Conservation (phyloP, 208 protist species). For the Leishmania mexicana region DNA sequence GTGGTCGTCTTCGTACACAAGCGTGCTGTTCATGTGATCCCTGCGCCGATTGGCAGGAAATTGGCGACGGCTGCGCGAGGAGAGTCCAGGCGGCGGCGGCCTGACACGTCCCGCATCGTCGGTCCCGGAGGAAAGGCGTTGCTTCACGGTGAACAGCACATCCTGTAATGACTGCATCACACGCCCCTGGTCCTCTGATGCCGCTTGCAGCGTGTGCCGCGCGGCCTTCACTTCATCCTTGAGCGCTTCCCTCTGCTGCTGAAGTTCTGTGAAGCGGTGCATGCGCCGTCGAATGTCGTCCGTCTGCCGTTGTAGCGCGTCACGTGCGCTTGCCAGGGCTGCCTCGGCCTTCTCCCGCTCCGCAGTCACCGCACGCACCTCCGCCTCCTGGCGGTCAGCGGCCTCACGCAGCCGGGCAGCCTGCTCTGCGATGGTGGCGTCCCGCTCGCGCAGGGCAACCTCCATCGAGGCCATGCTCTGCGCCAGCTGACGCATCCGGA, state of each 20-base stretch:
- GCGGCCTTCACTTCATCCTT: slow-evolving; percentile 14
- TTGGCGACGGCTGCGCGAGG: background rate
- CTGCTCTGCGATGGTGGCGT: slow-evolving; percentile 29
- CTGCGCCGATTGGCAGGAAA: background rate
- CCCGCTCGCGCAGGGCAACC: slow-evolving; percentile 22
- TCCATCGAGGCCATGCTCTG: slow-evolving; percentile 38
- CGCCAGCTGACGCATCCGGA: slow-evolving; percentile 27
- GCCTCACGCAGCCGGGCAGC: slow-evolving; percentile 21
- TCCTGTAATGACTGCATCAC: slow-evolving; percentile 16
- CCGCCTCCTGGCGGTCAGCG: slow-evolving; percentile 5
- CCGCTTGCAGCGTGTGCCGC: slow-evolving; percentile 8
- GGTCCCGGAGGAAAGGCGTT: background rate
- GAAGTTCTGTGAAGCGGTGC: slow-evolving; percentile 43
- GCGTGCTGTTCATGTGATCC: slow-evolving; percentile 5
- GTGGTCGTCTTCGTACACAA: slow-evolving; percentile 24
- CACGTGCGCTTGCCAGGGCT: slow-evolving; percentile 14
- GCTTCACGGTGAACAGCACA: slow-evolving; percentile 3
- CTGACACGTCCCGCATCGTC: background rate
- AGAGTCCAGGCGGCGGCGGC: background rate
- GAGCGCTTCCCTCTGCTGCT: slow-evolving; percentile 43
- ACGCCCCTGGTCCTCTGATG: slow-evolving; percentile 19
- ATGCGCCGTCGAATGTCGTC: slow-evolving; percentile 63
- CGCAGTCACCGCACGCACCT: slow-evolving; percentile 16
- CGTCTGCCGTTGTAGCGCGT: slow-evolving; percentile 53
- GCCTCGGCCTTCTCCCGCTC: slow-evolving; percentile 30